Evolutionary conservation across 805 yeast species (phyloP), one percentile per base, ranked within the genome.

Genomic region (Barnettozyma siamensis): DNA sequence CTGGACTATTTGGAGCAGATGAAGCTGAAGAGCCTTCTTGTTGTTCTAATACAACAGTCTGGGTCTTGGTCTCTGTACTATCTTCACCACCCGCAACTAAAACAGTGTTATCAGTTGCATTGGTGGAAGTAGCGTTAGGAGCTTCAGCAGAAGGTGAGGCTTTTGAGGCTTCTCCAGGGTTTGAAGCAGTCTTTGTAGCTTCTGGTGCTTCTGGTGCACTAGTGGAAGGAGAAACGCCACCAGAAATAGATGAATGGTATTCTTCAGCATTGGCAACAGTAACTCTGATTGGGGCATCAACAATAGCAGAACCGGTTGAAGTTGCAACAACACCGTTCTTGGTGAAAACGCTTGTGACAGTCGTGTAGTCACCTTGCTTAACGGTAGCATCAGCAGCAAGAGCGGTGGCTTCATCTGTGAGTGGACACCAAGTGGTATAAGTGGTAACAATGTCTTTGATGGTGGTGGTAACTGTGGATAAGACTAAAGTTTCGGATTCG

Each of bases 51-150:
- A 15, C 24, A 5, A 20, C 23, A 11, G 33, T 29, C 31, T 38
- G 12, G 4, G 31, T 19, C 8, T 35, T 17, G 9, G 35, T 20
- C 0, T 30, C 29, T 8, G 29, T 26, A 13, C n/a, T 26, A 26
- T 26, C 29, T 26, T 26, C 16, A 33, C 38, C 96, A 63, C 88
- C 96, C 53, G 88, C 70, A 48, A 83, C 81, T 64, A 35, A 23
- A 10, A 42, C 42, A 9, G 38, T 40, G 12, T 16, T 11, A 6
- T 31, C 33, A 19, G 31, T 13, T 11, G 11, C n/a, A 5, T 29
- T 18, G 13, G 8, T 19, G 15, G 33, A 19, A 11, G 24, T 28
- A 30, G 65, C 66, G 24, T 55, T 53, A 16, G 51, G 43, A 32
- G 45, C 43, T 26, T 45, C 51, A 9, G 32, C 34, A 15, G 38